These are phyloP conservation scores for Takashimella tepidaria DNA, from an alignment of 1,284 basidiomycete genomes.

Conservation along the genomic window DNA sequence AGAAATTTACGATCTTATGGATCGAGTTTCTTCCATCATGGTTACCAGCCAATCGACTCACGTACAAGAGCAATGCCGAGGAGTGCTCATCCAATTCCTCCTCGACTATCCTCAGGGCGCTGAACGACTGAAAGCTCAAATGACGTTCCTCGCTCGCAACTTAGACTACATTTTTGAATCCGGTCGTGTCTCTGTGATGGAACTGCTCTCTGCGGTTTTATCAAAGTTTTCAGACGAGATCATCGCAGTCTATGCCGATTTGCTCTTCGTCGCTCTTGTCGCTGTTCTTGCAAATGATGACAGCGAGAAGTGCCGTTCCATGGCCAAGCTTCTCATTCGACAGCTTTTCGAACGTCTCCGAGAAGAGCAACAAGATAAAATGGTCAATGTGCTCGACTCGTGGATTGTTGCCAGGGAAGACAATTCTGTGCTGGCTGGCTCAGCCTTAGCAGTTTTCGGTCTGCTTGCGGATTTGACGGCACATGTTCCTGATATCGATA, in stretches of 20 bases:
- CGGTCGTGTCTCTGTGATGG: conserved; percentile 87
- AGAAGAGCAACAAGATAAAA: conserved; percentile 54
- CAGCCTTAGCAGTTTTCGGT: conserved; percentile 66
- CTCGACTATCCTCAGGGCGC: conserved; percentile 98
- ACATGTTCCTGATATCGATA: conserved; percentile 60
- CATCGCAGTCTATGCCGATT: conserved; percentile 75
- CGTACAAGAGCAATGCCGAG: conserved; percentile 86
- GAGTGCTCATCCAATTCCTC: conserved; percentile 86
- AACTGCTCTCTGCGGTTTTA: conserved; percentile 76
- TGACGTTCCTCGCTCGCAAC: conserved; percentile 92
- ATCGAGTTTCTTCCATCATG: conserved; percentile 86
- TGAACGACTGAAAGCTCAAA: conserved; percentile 76
- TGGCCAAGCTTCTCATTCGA: conserved; percentile 78
- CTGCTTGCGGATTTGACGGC: conserved; percentile 54
- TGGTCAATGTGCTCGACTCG: conserved; percentile 63
- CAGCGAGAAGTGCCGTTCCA: conserved; percentile 78
- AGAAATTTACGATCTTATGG: conserved; percentile 98
- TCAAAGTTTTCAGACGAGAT: conserved; percentile 76
- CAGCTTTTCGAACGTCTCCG: conserved; percentile 66
- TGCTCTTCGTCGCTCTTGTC: conserved; percentile 87
- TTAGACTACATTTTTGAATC: conserved; percentile 85
- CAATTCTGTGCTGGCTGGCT: conserved; percentile 39
- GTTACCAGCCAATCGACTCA: conserved; percentile 88
- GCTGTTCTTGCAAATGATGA: conserved; percentile 93
- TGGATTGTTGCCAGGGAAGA: conserved; percentile 55